Evolutionary conservation across 805 yeast genomes (phyloP).

Genomic region (Torulaspora delbrueckii): DNA sequence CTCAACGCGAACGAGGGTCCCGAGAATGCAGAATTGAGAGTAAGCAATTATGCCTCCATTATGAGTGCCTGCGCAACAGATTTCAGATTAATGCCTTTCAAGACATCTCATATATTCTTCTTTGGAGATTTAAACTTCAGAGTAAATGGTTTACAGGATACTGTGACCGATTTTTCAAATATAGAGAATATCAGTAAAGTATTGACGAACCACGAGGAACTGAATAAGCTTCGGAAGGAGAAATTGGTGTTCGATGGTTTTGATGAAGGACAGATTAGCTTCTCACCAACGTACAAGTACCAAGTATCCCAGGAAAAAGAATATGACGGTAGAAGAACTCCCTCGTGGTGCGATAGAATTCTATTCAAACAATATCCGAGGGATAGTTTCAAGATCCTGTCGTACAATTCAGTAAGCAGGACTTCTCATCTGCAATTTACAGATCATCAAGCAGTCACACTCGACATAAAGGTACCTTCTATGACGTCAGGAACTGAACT

Average conservation of each 20-base stretch:
- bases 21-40: slow-evolving; percentile 43
- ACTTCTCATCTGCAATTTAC: slow-evolving; percentile 45
- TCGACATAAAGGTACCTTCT: slow-evolving; percentile 46
- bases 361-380: slow-evolving; percentile 47
- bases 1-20: slow-evolving; percentile 75
- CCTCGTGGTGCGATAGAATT: slow-evolving; percentile 91
- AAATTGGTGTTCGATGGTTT: slow-evolving; percentile 57
- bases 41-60: slow-evolving; percentile 46
- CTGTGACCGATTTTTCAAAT: slow-evolving; percentile 16
- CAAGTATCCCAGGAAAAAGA: slow-evolving; percentile 38
- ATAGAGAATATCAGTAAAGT: slow-evolving; percentile 9
- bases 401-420: slow-evolving; percentile 46
- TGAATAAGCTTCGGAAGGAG: slow-evolving; percentile 29
- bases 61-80: slow-evolving; percentile 44
- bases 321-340: slow-evolving; percentile 56
- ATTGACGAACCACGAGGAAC: slow-evolving; percentile 37
- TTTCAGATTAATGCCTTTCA: slow-evolving; percentile 36
- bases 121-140: slow-evolving; percentile 88
- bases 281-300: slow-evolving; percentile 80
- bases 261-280: slow-evolving; percentile 56
- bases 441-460: slow-evolving; percentile 77
- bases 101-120: slow-evolving; percentile 64
- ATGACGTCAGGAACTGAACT: background rate
- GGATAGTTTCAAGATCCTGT: slow-evolving; percentile 23
- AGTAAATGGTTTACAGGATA: slow-evolving; percentile 33